Percentiles rank a stretch among this genome's conserved stretches.
These are phyloP conservation scores for Gremmenia infestans DNA, from an alignment of 2,329 filamentous ascomycete species.

Conservation along the genomic window DNA sequence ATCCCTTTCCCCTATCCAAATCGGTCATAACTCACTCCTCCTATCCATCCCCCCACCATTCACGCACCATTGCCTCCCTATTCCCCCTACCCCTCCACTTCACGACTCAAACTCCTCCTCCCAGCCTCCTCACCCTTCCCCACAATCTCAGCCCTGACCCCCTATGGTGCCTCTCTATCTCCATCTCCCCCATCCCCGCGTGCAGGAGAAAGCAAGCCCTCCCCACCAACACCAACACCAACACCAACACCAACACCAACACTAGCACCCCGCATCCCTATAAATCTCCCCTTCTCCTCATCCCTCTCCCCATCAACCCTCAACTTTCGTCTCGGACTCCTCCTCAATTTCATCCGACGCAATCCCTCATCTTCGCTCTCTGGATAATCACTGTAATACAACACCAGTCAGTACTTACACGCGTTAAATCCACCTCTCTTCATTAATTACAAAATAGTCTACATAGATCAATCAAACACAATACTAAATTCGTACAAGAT, in stretches of 20 bases:
- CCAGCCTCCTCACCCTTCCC: not conserved
- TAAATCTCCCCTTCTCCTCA: not conserved
- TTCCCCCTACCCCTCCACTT: not conserved
- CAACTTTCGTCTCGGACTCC: not conserved
- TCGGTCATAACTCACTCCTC: too few species aligned
- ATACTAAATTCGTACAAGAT: not conserved
- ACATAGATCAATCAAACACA: too few species aligned
- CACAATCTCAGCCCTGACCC: not conserved
- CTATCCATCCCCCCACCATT: too few species aligned
- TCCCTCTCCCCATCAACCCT: not conserved
- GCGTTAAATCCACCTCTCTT: too few species aligned
- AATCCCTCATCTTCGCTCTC: not conserved
- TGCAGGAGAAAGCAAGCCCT: not conserved
- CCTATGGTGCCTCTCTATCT: not conserved
- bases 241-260: too few species aligned
- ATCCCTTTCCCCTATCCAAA: too few species aligned
- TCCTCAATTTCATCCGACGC: not conserved
- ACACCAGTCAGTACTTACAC: not conserved
- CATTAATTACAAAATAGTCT: too few species aligned
- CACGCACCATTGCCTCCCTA: not conserved
- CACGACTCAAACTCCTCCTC: not conserved
- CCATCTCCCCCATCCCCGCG: not conserved
- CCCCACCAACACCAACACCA: not conserved
- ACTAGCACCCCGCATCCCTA: not conserved
- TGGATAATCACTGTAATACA: not conserved